phyloP scores from a whole-genome alignment of 768 basidiomycete species.

The Trametopsis cervina region DNA sequence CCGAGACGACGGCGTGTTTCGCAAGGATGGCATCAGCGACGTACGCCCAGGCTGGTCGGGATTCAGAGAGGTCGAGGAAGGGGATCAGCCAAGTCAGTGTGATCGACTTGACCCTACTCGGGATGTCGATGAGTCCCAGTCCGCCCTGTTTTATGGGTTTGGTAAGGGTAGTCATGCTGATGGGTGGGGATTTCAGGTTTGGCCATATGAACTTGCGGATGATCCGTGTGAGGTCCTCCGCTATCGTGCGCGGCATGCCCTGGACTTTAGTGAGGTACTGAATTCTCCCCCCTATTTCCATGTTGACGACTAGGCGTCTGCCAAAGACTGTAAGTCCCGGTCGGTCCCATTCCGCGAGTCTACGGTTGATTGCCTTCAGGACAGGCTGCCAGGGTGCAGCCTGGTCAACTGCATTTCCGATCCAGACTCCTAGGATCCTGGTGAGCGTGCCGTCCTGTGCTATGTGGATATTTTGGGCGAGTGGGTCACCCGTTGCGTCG shows the following conservation, averaged over 20 bases:
- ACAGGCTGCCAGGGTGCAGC: slow-evolving; percentile 3
- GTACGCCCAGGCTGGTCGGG: slow-evolving; percentile 11
- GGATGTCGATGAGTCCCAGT: slow-evolving; percentile 8
- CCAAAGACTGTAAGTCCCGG: slow-evolving; percentile 15
- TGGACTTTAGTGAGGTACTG: slow-evolving; percentile 27
- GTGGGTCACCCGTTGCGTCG: background rate
- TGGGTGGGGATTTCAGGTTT: background rate
- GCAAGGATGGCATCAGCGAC: background rate
- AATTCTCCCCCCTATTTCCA: slow-evolving; percentile 13
- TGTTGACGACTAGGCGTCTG: slow-evolving; percentile 14
- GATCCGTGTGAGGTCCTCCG: slow-evolving; percentile 11
- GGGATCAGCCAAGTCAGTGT: slow-evolving; percentile 10
- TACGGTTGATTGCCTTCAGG: slow-evolving; percentile 17
- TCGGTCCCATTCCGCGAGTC: slow-evolving; percentile 10
- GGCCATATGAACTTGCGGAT: slow-evolving; percentile 17
- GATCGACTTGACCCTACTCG: slow-evolving; percentile 9
- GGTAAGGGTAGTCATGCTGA: background rate
- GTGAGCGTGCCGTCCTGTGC: slow-evolving; percentile 2
- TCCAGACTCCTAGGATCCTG: slow-evolving; percentile 14
- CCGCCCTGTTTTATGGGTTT: slow-evolving; percentile 3
- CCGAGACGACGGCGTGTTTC: background rate
- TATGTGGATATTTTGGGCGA: background rate
- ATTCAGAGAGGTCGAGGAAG: slow-evolving; percentile 2
- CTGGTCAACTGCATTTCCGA: slow-evolving; percentile 14
- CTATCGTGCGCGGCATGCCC: slow-evolving; percentile 22